Conservation (phyloP, 2,329 filamentous ascomycete species). For the Lasiodiplodia citricola region DNA sequence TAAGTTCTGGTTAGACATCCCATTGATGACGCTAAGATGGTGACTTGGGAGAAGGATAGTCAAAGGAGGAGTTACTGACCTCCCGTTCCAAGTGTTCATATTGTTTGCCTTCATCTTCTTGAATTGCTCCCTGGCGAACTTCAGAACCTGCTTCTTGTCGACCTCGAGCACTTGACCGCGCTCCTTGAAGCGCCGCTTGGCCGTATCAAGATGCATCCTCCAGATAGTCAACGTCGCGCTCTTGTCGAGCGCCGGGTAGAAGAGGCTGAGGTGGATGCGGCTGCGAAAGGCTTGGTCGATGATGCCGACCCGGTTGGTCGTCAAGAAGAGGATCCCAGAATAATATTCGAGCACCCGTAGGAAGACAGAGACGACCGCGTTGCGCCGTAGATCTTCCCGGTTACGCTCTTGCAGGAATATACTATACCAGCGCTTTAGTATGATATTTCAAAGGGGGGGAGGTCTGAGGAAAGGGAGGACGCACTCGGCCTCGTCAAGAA, state of each 20-base stretch:
- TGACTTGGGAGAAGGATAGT: too few species aligned
- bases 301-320: slow-evolving; percentile 40
- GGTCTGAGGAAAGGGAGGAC: neutral
- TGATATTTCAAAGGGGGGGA: too few species aligned
- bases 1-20: too few species aligned
- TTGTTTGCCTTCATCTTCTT: neutral
- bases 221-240: neutral
- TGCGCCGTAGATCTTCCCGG: slow-evolving; percentile 54
- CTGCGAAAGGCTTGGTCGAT: slow-evolving; percentile 39
- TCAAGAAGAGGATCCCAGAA: slow-evolving; percentile 39
- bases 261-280: slow-evolving; percentile 40
- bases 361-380: slow-evolving; percentile 47
- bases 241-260: slow-evolving; percentile 30
- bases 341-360: slow-evolving; percentile 24
- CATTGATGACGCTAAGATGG: too few species aligned
- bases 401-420: slow-evolving; percentile 58
- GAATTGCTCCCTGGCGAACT: neutral
- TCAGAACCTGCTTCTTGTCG: neutral
- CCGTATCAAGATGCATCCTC: neutral
- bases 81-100: neutral
- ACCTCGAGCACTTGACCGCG: neutral
- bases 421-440: neutral
- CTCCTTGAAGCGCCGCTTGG: neutral
- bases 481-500: slow-evolving; percentile 25
- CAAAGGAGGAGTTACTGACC: neutral